Evolutionary conservation across 495 filamentous ascomycete species (phyloP), one percentile per base, ranked within the genome.

Genomic region (Hypoxylon perforatum): DNA sequence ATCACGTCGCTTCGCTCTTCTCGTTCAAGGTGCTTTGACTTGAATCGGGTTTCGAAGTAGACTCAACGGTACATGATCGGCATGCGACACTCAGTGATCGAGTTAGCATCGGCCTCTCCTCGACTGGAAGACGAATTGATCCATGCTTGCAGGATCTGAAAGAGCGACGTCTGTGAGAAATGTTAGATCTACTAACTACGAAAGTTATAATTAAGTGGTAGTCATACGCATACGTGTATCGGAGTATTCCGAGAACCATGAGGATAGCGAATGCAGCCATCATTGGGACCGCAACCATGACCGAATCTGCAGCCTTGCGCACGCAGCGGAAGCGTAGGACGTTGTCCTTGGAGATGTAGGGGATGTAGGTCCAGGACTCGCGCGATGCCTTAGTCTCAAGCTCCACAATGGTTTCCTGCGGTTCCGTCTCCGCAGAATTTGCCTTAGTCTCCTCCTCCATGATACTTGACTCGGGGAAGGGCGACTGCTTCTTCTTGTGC

Each of bases 251-350:
- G 14, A 73, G 56, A 5, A 80, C 53, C 11, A 82, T 70, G 4
- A 73, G 70, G 18, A 72, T 21, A 22, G 82, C 39, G 33, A 80
- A 77, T 5, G 63, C 52, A 2, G 75, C 59, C 8, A 73, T 75
- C 22, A 81, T 18, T 5, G 62, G 62, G 17, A 67, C 68, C 3
- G 77, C 75, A 19, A 81, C 53, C 58, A 81, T 64, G 48, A 80
- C 78, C 38, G 77, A 78, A 36, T 76, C 73, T 42, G 66, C 61
- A 18, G 61, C 51, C 17, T 82, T 71, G n/a, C 73, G 69, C 52
- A 70, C 67, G 10, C 70, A 60, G 41, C 50, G 61, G 47, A 69
- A 70, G 58, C 49, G 69, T n/a, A 72, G 39, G 3, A 65, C 62
- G 18, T 67, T 65, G 44, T 67, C 61, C 38, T 61, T 52, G 19